phyloP scores from a whole-genome alignment of 768 basidiomycete genomes.

The Suillus subluteus region DNA sequence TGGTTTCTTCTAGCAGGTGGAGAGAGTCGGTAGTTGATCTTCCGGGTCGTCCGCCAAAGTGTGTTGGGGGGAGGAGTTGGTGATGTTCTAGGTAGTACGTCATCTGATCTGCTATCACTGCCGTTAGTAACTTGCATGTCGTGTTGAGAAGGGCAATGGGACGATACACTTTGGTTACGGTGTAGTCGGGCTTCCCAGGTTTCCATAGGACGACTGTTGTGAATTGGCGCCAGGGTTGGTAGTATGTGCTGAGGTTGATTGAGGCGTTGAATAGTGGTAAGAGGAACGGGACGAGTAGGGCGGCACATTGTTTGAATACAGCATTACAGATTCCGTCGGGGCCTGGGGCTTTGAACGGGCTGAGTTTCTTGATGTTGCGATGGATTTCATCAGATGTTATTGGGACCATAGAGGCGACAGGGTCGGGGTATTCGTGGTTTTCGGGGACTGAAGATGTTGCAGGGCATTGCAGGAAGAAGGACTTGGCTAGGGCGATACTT shows the following conservation, averaged over 20 bases:
- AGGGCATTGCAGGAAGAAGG: background rate
- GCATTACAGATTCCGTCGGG: constrained; percentile 23
- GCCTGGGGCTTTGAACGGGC: background rate
- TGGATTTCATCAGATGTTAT: background rate
- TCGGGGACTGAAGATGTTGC: background rate
- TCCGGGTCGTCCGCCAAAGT: too few species aligned
- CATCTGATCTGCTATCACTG: too few species aligned
- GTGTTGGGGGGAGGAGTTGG: too few species aligned
- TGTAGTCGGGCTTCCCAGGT: too few species aligned
- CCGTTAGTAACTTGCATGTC: too few species aligned
- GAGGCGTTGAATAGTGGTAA: constrained; percentile 14
- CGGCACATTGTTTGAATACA: constrained; percentile 20
- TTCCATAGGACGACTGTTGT: too few species aligned
- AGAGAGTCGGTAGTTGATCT: too few species aligned
- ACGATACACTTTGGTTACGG: too few species aligned
- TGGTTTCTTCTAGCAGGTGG: background rate
- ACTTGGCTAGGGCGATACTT: background rate
- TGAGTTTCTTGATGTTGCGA: background rate
- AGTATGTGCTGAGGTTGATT: background rate
- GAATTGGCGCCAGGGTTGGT: too few species aligned
- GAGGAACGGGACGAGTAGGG: background rate
- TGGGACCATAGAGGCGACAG: background rate
- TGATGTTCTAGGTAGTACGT: too few species aligned
- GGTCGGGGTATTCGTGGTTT: background rate
- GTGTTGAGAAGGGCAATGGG: constrained; percentile 2